A percentile compares a stretch with the other conserved stretches of the same genome.
Evolutionary conservation across 2,329 filamentous ascomycete species (phyloP).

Genomic region (Botrytis fabae): DNA sequence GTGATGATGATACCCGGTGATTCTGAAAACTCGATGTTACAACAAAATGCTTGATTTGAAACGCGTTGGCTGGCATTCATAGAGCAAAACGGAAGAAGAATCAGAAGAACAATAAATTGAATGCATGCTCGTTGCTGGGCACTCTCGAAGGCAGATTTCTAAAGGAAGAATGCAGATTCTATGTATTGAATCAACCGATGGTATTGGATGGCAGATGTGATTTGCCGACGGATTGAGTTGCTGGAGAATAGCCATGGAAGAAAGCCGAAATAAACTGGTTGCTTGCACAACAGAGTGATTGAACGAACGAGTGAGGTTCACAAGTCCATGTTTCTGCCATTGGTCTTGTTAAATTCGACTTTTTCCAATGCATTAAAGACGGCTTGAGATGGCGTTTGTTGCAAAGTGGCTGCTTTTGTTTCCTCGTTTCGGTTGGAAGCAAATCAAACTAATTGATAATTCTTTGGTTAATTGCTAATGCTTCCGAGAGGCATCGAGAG

Average conservation of each 20-base stretch:
- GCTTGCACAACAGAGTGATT: conserved; percentile 5
- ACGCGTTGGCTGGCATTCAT: not conserved
- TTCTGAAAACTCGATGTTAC: conserved; percentile 13
- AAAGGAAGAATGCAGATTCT: conserved; percentile 8
- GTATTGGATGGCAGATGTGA: not conserved
- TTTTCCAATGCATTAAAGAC: conserved; percentile 14
- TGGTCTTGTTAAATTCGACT: not conserved
- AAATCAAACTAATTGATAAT: not conserved
- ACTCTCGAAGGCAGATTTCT: not conserved
- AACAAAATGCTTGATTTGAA: conserved; percentile 1
- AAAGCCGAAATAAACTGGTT: not conserved
- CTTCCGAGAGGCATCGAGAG: not conserved
- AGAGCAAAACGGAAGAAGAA: not conserved
- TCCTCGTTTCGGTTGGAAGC: not conserved
- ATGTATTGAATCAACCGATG: not conserved
- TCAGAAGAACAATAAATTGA: too few relatives aligned
- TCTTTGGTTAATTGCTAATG: not conserved
- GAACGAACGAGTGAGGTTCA: not conserved
- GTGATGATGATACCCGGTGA: conserved; percentile 16
- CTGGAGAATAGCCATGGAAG: conserved; percentile 8
- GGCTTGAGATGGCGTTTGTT: conserved; percentile 12
- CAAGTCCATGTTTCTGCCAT: conserved; percentile 4
- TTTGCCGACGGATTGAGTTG: conserved; percentile 5
- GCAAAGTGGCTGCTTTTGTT: conserved; percentile 6
- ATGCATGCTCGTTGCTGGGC: not conserved